Conservation (phyloP, 805 yeast species). For the Saccharomycopsis fermentans region DNA sequence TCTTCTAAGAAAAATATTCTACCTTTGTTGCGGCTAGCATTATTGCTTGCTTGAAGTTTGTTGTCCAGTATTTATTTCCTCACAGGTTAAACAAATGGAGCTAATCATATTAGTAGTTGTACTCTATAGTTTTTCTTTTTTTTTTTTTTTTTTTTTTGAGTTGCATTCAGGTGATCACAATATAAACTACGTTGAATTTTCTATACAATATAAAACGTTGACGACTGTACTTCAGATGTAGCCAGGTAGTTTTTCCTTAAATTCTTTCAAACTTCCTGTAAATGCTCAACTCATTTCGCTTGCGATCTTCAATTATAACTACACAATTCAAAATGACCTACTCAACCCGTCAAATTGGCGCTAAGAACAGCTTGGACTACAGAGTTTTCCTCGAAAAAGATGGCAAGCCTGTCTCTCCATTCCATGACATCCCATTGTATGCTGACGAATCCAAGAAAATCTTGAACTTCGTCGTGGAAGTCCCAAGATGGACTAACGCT, state of each 20-base stretch:
- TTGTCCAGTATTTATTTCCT: no score
- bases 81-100: no score
- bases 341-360: constrained; percentile 88
- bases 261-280: not conserved
- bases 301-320: not conserved
- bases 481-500: constrained; percentile 98
- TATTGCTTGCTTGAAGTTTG: no score
- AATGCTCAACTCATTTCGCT: not conserved
- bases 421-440: constrained; percentile 88
- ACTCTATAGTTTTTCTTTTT: no score
- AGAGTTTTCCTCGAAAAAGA: constrained; percentile 84
- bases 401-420: constrained; percentile 90
- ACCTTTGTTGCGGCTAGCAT: no score
- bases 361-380: constrained; percentile 91
- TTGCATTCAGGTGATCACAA: no score
- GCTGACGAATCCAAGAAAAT: constrained; percentile 90
- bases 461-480: constrained; percentile 87
- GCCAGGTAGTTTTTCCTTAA: no score
- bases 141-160: no score
- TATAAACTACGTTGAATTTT: not conserved
- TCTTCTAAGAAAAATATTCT: no score
- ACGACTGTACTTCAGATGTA: no score
- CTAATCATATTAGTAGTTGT: no score
- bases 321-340: constrained; percentile 43
- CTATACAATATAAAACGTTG: not conserved